These are phyloP conservation scores for Lactifluus rugatus DNA, from an alignment of 768 basidiomycete genomes.

Conservation along the genomic window DNA sequence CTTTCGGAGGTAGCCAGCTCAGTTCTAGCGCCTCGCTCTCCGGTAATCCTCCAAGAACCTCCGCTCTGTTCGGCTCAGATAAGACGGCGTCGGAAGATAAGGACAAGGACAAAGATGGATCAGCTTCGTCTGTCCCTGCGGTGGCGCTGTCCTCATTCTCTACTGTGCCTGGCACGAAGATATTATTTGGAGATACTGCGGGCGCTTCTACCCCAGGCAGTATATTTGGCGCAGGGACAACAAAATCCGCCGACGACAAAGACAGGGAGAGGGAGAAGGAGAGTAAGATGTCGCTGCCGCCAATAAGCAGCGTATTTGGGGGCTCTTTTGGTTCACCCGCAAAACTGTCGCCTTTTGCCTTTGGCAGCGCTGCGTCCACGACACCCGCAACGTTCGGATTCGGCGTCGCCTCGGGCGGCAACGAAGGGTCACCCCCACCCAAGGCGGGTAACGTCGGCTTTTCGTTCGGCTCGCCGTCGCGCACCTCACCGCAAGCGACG, in stretches of 20 bases:
- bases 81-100: not conserved
- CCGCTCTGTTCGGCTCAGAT: slow-evolving; percentile 3
- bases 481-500: not conserved
- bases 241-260: slow-evolving; percentile 6
- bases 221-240: slow-evolving; percentile 9
- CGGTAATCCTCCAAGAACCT: slow-evolving; percentile 2
- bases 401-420: slow-evolving; percentile 1
- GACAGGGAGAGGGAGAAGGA: slow-evolving; percentile 6
- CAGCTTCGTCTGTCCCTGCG: not conserved
- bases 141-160: not conserved
- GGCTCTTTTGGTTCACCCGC: slow-evolving; percentile 2
- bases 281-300: not conserved
- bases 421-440: slow-evolving; percentile 1
- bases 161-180: not conserved
- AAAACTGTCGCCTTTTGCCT: slow-evolving; percentile 4
- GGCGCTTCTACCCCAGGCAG: not conserved
- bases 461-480: slow-evolving; percentile 18
- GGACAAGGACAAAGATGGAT: slow-evolving; percentile 1
- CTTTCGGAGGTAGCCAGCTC: slow-evolving; percentile 3
- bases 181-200: slow-evolving; percentile 1
- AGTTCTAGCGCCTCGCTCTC: not conserved
- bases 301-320: slow-evolving; percentile 4
- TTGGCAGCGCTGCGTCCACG: slow-evolving; percentile 1
- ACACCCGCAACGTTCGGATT: slow-evolving; percentile 13
- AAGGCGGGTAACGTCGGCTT: slow-evolving; percentile 14